Evolutionary conservation across 169 alveolate species (phyloP).

Genomic region (Perkinsus olseni): DNA sequence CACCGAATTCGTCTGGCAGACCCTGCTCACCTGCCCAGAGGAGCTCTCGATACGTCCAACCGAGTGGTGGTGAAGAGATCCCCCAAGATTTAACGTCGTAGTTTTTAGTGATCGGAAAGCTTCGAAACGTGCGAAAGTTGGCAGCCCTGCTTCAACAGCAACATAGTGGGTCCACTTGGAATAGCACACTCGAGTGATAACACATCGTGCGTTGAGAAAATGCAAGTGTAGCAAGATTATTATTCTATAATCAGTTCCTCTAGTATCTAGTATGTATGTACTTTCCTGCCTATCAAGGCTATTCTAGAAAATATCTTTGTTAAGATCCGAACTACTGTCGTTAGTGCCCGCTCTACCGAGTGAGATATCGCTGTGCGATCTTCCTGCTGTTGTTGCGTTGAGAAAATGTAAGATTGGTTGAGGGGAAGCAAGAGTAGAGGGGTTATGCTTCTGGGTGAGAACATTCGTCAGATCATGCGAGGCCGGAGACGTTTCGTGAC

Average conservation of each 20-base stretch:
- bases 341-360: neutral
- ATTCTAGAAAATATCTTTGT: neutral
- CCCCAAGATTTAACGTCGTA: neutral
- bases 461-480: too few species aligned
- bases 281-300: neutral
- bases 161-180: neutral
- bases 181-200: neutral
- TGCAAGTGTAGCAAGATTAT: neutral
- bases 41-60: neutral
- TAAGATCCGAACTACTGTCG: neutral
- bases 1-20: neutral
- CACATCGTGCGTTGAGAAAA: neutral
- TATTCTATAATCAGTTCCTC: neutral
- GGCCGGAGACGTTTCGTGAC: too few species aligned
- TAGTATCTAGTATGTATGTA: neutral
- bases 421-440: too few species aligned
- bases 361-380: neutral
- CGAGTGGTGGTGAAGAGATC: neutral
- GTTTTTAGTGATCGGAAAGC: neutral
- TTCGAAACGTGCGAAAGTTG: neutral
- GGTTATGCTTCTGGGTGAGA: too few species aligned
- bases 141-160: neutral
- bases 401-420: neutral
- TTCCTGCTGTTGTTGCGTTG: neutral
- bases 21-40: neutral